phyloP scores from a whole-genome alignment of 2,329 filamentous ascomycete species.

The Neobulgaria alba region DNA sequence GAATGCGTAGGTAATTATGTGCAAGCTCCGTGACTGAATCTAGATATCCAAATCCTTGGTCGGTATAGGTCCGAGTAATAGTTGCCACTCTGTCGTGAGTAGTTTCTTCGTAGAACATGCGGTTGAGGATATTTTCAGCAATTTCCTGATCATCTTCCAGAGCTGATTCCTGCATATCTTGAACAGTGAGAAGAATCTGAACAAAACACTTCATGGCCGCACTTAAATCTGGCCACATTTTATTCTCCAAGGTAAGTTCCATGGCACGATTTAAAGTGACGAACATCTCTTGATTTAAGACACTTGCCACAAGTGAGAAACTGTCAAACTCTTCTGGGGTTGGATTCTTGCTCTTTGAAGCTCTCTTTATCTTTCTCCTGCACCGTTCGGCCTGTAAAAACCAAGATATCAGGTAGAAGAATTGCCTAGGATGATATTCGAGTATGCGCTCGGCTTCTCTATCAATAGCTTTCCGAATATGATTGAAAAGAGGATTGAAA shows the following conservation, averaged over 20 bases:
- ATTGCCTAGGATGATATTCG: constrained; percentile 71
- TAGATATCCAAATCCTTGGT: constrained; percentile 87
- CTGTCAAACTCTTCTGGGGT: constrained; percentile 53
- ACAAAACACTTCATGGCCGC: constrained; percentile 91
- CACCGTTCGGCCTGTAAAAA: constrained; percentile 80
- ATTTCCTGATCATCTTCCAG: constrained; percentile 96
- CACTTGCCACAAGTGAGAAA: constrained; percentile 80
- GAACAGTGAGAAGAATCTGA: constrained; percentile 83
- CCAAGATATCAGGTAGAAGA: constrained; percentile 89
- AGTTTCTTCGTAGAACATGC: constrained; percentile 96
- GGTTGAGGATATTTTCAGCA: constrained; percentile 90
- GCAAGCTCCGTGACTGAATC: constrained; percentile 85
- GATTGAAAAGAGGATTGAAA: constrained; percentile 85
- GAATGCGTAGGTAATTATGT: constrained; percentile 83
- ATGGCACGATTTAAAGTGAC: constrained; percentile 79
- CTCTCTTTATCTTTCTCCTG: constrained; percentile 53
- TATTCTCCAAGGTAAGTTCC: constrained; percentile 69
- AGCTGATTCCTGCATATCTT: constrained; percentile 79
- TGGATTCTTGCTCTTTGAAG: constrained; percentile 39
- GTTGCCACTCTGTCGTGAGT: constrained; percentile 82
- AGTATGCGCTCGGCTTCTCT: constrained; percentile 77
- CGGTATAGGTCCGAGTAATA: constrained; percentile 79
- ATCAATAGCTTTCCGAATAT: constrained; percentile 82
- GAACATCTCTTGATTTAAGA: constrained; percentile 92
- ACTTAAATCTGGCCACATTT: constrained; percentile 79